Percentiles rank a stretch among this genome's conserved stretches.
phyloP scores from a whole-genome alignment of 768 basidiomycete species.

The Kwoniella bestiolae region DNA sequence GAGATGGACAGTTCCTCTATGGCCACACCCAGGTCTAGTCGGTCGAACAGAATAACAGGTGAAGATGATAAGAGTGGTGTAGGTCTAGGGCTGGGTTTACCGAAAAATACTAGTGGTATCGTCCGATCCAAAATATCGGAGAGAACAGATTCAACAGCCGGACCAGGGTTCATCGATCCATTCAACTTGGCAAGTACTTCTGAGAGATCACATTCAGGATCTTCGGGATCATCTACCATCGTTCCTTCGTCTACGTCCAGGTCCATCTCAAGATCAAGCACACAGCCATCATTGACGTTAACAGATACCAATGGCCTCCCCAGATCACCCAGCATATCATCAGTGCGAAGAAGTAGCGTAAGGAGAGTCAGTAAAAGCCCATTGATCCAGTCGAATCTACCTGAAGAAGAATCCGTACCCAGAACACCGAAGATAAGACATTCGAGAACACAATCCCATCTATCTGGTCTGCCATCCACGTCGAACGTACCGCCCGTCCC shows the following conservation, averaged over 20 bases:
- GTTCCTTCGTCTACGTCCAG: slow-evolving; percentile 21
- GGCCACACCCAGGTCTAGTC: slow-evolving; percentile 8
- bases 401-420: slow-evolving; percentile 8
- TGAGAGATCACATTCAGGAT: slow-evolving; percentile 27
- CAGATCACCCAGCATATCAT: slow-evolving; percentile 2
- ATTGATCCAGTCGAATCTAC: slow-evolving; percentile 21
- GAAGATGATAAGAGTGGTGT: slow-evolving; percentile 11
- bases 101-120: slow-evolving; percentile 22
- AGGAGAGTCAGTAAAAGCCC: slow-evolving; percentile 29
- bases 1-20: slow-evolving; percentile 12
- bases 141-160: background rate
- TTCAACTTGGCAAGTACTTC: slow-evolving; percentile 14
- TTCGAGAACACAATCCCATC: slow-evolving; percentile 33
- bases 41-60: background rate
- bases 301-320: slow-evolving; percentile 13
- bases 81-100: slow-evolving; percentile 32
- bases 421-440: slow-evolving; percentile 31
- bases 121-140: slow-evolving; percentile 4
- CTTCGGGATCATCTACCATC: slow-evolving; percentile 31
- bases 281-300: slow-evolving; percentile 25
- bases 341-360: background rate
- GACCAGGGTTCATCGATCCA: slow-evolving; percentile 19
- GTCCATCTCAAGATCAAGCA: slow-evolving; percentile 23
- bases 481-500: slow-evolving; percentile 4
- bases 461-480: slow-evolving; percentile 3